Conservation (phyloP, 1,139 yeast genomes). For the Groenewaldozyma sp. region DNA sequence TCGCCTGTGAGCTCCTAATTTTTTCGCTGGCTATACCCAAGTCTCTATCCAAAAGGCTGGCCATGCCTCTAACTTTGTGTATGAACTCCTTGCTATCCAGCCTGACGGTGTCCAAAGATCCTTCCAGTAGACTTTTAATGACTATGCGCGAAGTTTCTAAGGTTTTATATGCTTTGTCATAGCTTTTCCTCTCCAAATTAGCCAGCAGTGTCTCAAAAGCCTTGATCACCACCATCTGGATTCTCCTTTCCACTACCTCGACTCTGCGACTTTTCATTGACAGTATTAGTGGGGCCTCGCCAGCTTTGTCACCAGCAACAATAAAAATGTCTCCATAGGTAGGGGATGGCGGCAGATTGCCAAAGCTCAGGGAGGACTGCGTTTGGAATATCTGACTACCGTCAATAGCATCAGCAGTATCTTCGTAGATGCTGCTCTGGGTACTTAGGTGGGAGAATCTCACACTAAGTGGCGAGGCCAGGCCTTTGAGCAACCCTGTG, state of each 20-base stretch:
- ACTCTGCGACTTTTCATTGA: conserved; percentile 13
- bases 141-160: conserved; percentile 10
- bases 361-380: background rate
- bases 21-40: conserved; percentile 6
- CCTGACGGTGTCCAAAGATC: background rate
- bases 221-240: conserved; percentile 18
- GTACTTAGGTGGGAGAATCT: background rate
- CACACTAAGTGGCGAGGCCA: background rate
- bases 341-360: conserved; percentile 14
- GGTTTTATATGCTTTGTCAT: conserved; percentile 7
- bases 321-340: conserved; percentile 13
- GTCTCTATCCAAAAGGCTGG: conserved; percentile 14
- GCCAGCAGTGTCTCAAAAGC: conserved; percentile 14
- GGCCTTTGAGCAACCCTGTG: background rate
- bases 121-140: conserved; percentile 12
- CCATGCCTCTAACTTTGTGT: conserved; percentile 12
- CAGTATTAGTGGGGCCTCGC: conserved; percentile 10
- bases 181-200: conserved; percentile 4
- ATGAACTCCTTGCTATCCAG: conserved; percentile 8
- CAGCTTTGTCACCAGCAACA: conserved; percentile 6
- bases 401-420: background rate
- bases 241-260: conserved; percentile 17
- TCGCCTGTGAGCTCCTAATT: too few species aligned
- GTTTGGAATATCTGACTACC: background rate
- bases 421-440: conserved; percentile 5